phyloP scores from a whole-genome alignment of 106 monocot genomes.

The Amphibolis antarctica region DNA sequence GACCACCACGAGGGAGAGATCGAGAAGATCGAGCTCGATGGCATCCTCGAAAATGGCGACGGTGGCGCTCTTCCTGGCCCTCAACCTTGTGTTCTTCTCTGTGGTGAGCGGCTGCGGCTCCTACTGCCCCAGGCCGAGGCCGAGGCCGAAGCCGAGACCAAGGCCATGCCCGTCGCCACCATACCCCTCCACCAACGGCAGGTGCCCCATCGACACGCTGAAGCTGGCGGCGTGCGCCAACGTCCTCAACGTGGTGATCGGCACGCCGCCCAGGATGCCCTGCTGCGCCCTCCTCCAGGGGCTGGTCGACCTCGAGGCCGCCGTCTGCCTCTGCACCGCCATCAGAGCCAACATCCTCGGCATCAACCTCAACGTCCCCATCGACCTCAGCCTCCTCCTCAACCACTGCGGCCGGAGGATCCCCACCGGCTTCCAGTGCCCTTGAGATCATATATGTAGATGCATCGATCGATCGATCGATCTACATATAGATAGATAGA shows the following conservation, averaged over 20 bases:
- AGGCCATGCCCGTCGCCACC: neutral
- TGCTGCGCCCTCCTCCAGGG: constrained; percentile 14
- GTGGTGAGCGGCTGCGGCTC: neutral
- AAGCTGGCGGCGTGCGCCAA: constrained; percentile 12
- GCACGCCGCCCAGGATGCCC: constrained; percentile 1
- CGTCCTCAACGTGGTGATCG: constrained; percentile 4
- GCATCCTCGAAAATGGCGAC: neutral
- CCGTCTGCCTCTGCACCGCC: constrained; percentile 34
- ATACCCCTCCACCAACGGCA: neutral
- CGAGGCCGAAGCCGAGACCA: neutral
- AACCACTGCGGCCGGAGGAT: constrained; percentile 8
- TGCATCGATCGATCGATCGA: no score
- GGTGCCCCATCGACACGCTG: constrained; percentile 11
- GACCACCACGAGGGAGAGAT: no score
- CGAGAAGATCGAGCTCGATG: no score
- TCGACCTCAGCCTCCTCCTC: constrained; percentile 7
- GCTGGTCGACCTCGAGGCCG: constrained; percentile 30
- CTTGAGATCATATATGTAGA: no score
- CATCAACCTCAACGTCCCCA: constrained; percentile 10
- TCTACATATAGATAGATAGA: no score
- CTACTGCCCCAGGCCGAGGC: neutral
- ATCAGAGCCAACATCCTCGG: constrained; percentile 24
- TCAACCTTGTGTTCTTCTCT: constrained; percentile 7
- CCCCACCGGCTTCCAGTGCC: constrained; percentile 2
- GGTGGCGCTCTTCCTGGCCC: neutral